Percentiles rank a stretch among this genome's conserved stretches.
phyloP scores from a whole-genome alignment of 345 rosid genomes.

The Dovyalis caffra region DNA sequence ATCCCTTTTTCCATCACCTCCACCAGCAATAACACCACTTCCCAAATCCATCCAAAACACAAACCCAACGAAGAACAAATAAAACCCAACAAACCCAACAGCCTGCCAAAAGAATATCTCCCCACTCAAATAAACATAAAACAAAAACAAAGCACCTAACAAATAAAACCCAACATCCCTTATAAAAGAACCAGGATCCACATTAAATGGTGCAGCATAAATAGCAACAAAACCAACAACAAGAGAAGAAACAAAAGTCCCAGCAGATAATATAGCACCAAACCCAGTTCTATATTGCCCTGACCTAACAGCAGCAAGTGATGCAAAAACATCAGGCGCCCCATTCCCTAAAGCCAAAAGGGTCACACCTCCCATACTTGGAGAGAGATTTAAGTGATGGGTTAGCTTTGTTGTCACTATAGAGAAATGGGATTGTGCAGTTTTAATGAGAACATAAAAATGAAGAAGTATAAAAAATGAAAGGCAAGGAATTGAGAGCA shows the following conservation, averaged over 20 bases:
- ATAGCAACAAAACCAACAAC: conserved; percentile 97
- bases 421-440: conserved; percentile 94
- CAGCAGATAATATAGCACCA: conserved; percentile 89
- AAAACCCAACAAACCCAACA: conserved; percentile 76
- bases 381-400: conserved; percentile 64
- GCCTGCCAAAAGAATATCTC: conserved; percentile 97
- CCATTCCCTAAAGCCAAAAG: conserved; percentile 94
- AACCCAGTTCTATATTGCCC: conserved; percentile 90
- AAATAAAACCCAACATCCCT: conserved; percentile 86
- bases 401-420: conserved; percentile 83
- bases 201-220: conserved; percentile 76
- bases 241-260: conserved; percentile 83
- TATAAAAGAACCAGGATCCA: conserved; percentile 65
- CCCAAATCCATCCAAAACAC: conserved; percentile 97
- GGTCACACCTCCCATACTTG: conserved; percentile 90
- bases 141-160: conserved; percentile 65
- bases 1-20: conserved; percentile 9
- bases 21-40: conserved; percentile 26
- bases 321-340: conserved; percentile 90
- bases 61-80: conserved; percentile 76
- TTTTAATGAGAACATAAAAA: conserved; percentile 86
- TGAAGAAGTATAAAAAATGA: conserved; percentile 61
- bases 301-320: conserved; percentile 73
- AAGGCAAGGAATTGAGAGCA: conserved; percentile 56
- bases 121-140: conserved; percentile 90